A percentile compares a stretch with the other conserved stretches of the same genome.
Evolutionary conservation across 2,329 filamentous ascomycete genomes (phyloP).

Genomic region (Daldinia sp.): DNA sequence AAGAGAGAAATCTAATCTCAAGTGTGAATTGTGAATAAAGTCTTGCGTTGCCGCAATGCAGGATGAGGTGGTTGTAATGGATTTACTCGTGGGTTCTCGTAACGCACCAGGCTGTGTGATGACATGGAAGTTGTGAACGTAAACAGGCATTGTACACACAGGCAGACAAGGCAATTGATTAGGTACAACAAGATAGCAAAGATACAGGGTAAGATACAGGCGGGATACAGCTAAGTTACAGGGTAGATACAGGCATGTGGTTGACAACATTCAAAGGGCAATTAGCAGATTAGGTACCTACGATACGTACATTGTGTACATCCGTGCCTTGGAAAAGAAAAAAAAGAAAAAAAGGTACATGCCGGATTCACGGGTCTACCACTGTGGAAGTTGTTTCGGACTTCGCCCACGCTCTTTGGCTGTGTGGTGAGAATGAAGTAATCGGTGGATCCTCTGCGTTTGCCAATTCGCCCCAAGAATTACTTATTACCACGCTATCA

Average conservation of each 20-base stretch:
- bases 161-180: not conserved
- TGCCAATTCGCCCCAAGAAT: conserved; percentile 29
- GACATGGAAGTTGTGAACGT: conserved; percentile 31
- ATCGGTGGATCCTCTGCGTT: conserved; percentile 34
- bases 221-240: too few relatives aligned
- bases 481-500: conserved; percentile 21
- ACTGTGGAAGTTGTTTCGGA: conserved; percentile 37
- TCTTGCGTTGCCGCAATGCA: conserved; percentile 33
- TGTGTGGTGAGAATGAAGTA: conserved; percentile 39
- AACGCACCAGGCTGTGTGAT: conserved; percentile 32
- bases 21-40: conserved; percentile 20
- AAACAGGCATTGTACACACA: conserved; percentile 6
- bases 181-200: not conserved
- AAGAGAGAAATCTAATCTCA: not conserved
- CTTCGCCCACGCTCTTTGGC: conserved; percentile 26
- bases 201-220: not conserved
- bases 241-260: not conserved
- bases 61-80: conserved; percentile 29
- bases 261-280: not conserved
- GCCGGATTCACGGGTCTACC: conserved; percentile 32
- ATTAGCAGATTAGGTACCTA: not conserved
- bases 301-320: not conserved
- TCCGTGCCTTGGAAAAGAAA: too few relatives aligned
- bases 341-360: too few relatives aligned
- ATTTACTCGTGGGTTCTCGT: conserved; percentile 25